Conservation (phyloP, 1,139 yeast species). For the Pichia sp. region DNA sequence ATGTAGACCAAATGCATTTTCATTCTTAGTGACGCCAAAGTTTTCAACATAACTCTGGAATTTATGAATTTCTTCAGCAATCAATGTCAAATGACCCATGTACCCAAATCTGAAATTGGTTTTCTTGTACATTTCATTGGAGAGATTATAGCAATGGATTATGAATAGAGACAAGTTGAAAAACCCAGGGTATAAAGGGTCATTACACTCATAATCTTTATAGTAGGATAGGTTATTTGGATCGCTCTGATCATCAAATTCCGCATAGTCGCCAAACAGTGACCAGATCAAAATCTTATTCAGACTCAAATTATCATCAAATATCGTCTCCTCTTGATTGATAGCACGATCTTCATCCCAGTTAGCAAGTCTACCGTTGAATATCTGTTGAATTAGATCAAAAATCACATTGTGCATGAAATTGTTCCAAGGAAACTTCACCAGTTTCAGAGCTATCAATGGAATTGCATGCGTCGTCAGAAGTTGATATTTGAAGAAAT, state of each 20-base stretch:
- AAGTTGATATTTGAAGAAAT: conserved; percentile 50
- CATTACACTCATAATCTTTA: conserved; percentile 12
- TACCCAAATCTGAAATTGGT: conserved; percentile 74
- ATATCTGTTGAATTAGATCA: conserved; percentile 92
- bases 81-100: conserved; percentile 94
- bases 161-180: conserved; percentile 27
- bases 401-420: conserved; percentile 97
- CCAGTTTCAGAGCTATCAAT: conserved; percentile 23
- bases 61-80: conserved; percentile 95
- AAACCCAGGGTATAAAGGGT: conserved; percentile 24
- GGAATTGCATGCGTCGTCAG: conserved; percentile 25
- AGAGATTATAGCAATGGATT: conserved; percentile 49
- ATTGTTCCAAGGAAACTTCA: conserved; percentile 88
- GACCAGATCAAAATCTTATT: conserved; percentile 29
- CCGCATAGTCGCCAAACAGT: conserved; percentile 24
- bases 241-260: conserved; percentile 12
- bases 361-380: conserved; percentile 55
- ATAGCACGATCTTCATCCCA: conserved; percentile 29
- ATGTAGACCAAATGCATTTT: conserved; percentile 25
- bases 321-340: conserved; percentile 26
- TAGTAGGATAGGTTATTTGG: conserved; percentile 4
- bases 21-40: conserved; percentile 26
- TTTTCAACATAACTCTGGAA: conserved; percentile 41
- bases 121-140: conserved; percentile 48
- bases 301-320: conserved; percentile 26